phyloP scores from a whole-genome alignment of 176 grass and related monocot genomes.

The Miscanthus lutarioriparius region DNA sequence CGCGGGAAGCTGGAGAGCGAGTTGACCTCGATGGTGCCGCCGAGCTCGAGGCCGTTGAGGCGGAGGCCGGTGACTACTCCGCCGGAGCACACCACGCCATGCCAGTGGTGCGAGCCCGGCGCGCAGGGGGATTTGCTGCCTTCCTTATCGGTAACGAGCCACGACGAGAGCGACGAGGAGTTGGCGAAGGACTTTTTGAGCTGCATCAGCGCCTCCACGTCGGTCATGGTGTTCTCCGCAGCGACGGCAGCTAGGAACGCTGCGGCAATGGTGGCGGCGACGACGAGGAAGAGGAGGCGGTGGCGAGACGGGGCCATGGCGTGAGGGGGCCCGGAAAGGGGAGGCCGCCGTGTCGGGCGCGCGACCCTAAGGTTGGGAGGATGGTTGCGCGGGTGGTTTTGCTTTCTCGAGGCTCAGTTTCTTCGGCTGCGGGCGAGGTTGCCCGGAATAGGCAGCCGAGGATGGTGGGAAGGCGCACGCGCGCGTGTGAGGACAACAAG shows the following conservation, averaged over 20 bases:
- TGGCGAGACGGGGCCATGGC: constrained; percentile 41
- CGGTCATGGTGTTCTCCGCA: constrained; percentile 9
- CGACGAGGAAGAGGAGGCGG: constrained; percentile 16
- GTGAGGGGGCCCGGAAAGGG: constrained; percentile 26
- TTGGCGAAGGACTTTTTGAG: constrained; percentile 80
- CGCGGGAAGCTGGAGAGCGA: constrained; percentile 52
- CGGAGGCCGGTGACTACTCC: constrained; percentile 57
- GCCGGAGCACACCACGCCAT: constrained; percentile 58
- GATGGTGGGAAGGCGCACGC: constrained; percentile 32
- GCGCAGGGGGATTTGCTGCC: constrained; percentile 50
- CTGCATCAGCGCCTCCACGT: constrained; percentile 59
- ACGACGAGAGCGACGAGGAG: constrained; percentile 66
- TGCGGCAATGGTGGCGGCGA: neutral
- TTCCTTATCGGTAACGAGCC: constrained; percentile 43
- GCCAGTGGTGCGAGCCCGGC: constrained; percentile 49
- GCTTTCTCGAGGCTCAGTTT: constrained; percentile 35
- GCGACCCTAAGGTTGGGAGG: constrained; percentile 38
- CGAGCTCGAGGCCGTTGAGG: constrained; percentile 52
- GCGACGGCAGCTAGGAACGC: neutral
- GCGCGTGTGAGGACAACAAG: neutral
- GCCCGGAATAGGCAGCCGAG: constrained; percentile 45
- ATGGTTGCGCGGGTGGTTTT: constrained; percentile 32
- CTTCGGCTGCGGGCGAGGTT: constrained; percentile 5
- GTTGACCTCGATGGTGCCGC: constrained; percentile 58
- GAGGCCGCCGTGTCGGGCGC: constrained; percentile 47